phyloP scores from a whole-genome alignment of 306 rosid species.

The Lathyrus sativus region DNA sequence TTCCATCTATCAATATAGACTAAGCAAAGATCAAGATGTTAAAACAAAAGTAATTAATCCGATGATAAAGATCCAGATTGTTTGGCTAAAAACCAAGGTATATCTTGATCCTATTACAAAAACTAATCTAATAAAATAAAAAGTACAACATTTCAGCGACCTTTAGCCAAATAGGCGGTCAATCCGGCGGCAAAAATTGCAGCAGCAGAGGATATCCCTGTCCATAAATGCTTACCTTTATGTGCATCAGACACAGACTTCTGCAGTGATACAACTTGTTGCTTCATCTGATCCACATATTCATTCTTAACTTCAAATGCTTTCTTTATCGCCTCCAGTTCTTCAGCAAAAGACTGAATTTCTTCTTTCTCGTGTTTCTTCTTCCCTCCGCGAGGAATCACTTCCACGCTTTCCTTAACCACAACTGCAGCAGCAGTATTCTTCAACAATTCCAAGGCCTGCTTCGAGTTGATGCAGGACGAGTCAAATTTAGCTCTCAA shows the following conservation, averaged over 20 bases:
- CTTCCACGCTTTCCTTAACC: constrained; percentile 40
- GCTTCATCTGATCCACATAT: constrained; percentile 61
- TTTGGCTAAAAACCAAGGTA: constrained; percentile 19
- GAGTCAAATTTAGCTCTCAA: constrained; percentile 52
- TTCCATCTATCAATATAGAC: constrained; percentile 8
- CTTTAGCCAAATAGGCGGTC: constrained; percentile 65
- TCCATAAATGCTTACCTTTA: constrained; percentile 63
- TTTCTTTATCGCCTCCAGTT: constrained; percentile 62
- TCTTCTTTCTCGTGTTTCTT: constrained; percentile 49
- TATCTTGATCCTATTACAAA: constrained; percentile 32
- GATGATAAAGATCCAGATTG: constrained; percentile 24
- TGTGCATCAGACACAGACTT: constrained; percentile 47
- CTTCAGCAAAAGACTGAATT: constrained; percentile 44
- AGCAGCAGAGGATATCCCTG: constrained; percentile 65
- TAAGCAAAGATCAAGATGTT: not conserved
- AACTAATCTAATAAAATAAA: constrained; percentile 32
- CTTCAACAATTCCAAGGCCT: constrained; percentile 63
- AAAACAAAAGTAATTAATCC: constrained; percentile 29
- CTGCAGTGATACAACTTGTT: constrained; percentile 42
- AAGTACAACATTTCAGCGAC: constrained; percentile 50
- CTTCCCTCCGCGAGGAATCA: constrained; percentile 29
- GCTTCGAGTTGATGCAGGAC: constrained; percentile 40
- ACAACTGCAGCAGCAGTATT: constrained; percentile 52
- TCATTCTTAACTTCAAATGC: constrained; percentile 69
- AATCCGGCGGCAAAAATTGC: constrained; percentile 67